Evolutionary conservation across 345 rosid species (phyloP).

Genomic region (Sapria himalayana): DNA sequence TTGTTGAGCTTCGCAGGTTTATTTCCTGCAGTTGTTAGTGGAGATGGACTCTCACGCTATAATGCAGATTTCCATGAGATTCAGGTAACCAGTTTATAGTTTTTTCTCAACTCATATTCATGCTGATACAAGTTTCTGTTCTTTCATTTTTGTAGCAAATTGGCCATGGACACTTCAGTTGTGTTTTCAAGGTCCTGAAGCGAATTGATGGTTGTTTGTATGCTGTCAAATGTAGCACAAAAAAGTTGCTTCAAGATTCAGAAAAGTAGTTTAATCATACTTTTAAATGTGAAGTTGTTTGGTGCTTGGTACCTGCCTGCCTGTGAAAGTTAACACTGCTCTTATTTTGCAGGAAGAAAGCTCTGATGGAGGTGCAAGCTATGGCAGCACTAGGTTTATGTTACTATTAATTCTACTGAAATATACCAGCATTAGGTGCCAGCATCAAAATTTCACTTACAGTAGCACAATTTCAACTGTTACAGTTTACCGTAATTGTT

Average conservation of each 20-base stretch:
- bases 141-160: constrained; percentile 37
- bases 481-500: no score
- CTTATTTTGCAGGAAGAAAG: constrained; percentile 47
- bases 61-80: constrained; percentile 86
- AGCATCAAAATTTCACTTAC: no score
- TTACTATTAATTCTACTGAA: no score
- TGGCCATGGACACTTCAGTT: constrained; percentile 77
- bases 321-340: constrained; percentile 4
- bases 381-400: constrained; percentile 78
- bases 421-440: no score
- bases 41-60: constrained; percentile 88
- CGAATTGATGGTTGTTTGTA: constrained; percentile 94
- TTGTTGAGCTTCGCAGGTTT: constrained; percentile 29
- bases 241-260: constrained; percentile 42
- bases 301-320: constrained; percentile 4
- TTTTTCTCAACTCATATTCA: constrained; percentile 2
- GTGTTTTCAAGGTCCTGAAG: constrained; percentile 70
- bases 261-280: constrained; percentile 34
- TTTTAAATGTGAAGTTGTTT: background rate
- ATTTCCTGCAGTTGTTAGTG: constrained; percentile 32
- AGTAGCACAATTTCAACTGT: no score
- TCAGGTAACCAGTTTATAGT: constrained; percentile 22
- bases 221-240: constrained; percentile 66
- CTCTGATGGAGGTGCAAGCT: constrained; percentile 98
- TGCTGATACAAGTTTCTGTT: constrained; percentile 2